phyloP scores from a whole-genome alignment of 805 yeast species.

The Saturnispora mendoncae region DNA sequence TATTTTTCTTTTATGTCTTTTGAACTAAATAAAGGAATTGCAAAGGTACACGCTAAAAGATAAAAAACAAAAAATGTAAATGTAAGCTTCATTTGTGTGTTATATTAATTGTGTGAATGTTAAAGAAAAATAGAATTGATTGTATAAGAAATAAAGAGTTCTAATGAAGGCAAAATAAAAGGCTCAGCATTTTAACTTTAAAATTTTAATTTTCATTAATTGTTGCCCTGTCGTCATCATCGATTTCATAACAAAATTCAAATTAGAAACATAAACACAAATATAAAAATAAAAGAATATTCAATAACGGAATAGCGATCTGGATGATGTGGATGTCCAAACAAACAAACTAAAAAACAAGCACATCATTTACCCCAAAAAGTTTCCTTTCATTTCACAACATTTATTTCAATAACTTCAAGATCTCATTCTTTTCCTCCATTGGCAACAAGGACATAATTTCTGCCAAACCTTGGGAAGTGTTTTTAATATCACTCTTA shows the following conservation, averaged over 20 bases:
- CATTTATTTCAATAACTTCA: constrained; percentile 23
- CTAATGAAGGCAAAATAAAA: neutral
- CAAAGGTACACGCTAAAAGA: neutral
- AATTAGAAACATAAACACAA: constrained; percentile 2
- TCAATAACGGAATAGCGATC: neutral
- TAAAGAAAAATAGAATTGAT: neutral
- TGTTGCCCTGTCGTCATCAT: too few relatives aligned
- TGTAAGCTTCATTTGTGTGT: neutral
- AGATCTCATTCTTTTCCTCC: constrained; percentile 43
- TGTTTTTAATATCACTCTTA: constrained; percentile 43
- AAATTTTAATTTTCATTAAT: neutral
- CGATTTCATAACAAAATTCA: constrained; percentile 4
- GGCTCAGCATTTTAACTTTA: constrained; percentile 5
- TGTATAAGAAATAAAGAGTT: neutral
- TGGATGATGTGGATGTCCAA: constrained; percentile 8
- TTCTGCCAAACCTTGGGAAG: constrained; percentile 48
- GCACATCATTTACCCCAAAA: neutral
- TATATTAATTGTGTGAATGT: neutral
- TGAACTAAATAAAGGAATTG: constrained; percentile 7
- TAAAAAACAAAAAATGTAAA: constrained; percentile 2
- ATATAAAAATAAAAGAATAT: neutral
- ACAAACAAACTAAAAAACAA: constrained; percentile 11
- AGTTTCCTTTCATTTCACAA: neutral
- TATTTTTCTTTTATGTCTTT: constrained; percentile 24
- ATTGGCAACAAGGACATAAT: constrained; percentile 42